Evolutionary conservation across 2,329 filamentous ascomycete species (phyloP), one percentile per base, ranked within the genome.

Genomic region (Apiospora malaysiana): DNA sequence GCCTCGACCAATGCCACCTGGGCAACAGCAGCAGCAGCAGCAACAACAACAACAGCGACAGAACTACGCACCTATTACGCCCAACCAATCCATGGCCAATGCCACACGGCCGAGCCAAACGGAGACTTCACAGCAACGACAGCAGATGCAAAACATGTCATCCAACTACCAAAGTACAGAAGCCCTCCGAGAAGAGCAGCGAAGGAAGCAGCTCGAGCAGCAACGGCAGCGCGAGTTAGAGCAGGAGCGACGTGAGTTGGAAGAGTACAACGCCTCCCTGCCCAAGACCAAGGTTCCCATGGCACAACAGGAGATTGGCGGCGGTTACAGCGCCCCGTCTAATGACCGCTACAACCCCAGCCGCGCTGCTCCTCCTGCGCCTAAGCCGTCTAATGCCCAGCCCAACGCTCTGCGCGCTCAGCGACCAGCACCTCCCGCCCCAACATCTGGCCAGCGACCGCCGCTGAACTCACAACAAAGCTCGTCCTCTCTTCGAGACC

Each of bases 251-350:
- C 89, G 92, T 74, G 94, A 97, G 68, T 86, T 93, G 75, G 94
- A 96, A 79, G 93, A 91, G 23, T 98, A 97, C 82, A 97, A 98
- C 81, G 93, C 94, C 46, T 94, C 93, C 32, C 84, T 98, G 72
- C 95, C 94, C 43, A 93, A 97, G 85, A 91, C 88, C 73, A 94
- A 93, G 79, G 84, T 91, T 14, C 93, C 94, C 2, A 78, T 96
- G 74, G 94, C 95, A 43, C 94, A 98, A 80, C 95, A 98, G 82
- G 96, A 98, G 81, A 84, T 98, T 75, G 94, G 93, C 71, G 91
- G 91, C 43, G 87, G 89, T 49, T 85, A 87, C 72, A 83, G 85
- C 63, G 76, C 85, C 25, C 79, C 87, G 18, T 79, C 83, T 6
- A 72, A 80, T 66, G 89, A 91, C 76, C 90, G 94, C 73, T 98